phyloP scores from a whole-genome alignment of 805 yeast genomes.

The Isabelozyma pseudorhagii region DNA sequence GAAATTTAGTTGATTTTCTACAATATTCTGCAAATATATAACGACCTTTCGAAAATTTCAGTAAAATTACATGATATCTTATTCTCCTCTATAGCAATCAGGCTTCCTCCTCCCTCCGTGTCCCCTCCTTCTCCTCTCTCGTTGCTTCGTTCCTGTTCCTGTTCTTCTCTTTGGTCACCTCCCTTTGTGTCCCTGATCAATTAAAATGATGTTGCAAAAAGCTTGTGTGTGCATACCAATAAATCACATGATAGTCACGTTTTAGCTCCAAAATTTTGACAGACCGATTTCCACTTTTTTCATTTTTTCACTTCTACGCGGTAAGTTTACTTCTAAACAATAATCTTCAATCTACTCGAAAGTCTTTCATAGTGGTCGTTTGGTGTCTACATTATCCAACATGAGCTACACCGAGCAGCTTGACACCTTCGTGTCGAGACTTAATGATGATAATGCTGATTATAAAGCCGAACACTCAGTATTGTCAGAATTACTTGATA shows the following conservation, averaged over 20 bases:
- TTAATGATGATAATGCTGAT: slow-evolving; percentile 54
- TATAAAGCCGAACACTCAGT: slow-evolving; percentile 61
- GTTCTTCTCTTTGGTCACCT: neutral
- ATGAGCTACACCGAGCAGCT: slow-evolving; percentile 55
- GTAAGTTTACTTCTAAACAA: neutral
- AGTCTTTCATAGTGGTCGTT: neutral
- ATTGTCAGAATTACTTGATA: slow-evolving; percentile 80
- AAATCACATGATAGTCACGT: neutral
- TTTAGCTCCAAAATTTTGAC: neutral
- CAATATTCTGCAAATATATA: neutral
- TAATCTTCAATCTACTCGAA: neutral
- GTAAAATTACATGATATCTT: neutral
- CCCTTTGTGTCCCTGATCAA: neutral
- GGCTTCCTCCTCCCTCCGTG: neutral
- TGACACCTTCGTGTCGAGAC: slow-evolving; percentile 64
- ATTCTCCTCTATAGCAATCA: neutral
- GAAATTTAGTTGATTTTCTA: neutral
- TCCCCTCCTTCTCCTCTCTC: neutral
- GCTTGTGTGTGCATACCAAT: neutral
- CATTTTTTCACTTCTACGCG: neutral
- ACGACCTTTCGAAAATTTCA: too few species aligned
- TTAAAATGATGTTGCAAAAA: neutral
- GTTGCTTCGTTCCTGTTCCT: neutral
- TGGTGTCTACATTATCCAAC: neutral
- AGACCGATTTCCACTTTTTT: neutral